phyloP scores from a whole-genome alignment of 352 stramenopile genomes.

The Pythium diclinum region DNA sequence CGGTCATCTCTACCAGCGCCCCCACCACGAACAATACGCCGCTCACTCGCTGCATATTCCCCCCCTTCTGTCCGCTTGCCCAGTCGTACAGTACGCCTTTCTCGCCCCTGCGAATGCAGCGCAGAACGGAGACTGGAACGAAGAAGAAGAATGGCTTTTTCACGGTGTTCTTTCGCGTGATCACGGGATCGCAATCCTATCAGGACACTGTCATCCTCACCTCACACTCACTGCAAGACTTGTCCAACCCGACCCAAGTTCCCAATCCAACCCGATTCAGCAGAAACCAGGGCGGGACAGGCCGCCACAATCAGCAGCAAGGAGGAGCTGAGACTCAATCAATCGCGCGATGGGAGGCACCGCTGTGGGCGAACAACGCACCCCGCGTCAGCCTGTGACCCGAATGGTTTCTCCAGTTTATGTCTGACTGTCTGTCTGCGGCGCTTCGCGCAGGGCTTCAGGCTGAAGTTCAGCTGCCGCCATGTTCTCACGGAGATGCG shows the following conservation, averaged over 20 bases:
- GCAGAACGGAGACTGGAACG: neutral
- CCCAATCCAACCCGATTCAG: neutral
- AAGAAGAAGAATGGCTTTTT: neutral
- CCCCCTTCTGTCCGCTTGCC: neutral
- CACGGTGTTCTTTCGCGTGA: neutral
- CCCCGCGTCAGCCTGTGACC: neutral
- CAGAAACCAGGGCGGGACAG: neutral
- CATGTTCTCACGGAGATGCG: constrained; percentile 3
- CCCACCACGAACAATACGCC: neutral
- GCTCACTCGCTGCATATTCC: neutral
- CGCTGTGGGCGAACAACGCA: neutral
- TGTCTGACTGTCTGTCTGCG: neutral
- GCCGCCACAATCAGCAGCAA: neutral
- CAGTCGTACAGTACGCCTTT: too few species aligned
- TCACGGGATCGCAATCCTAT: too few species aligned
- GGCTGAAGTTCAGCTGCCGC: neutral
- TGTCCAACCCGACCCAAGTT: neutral
- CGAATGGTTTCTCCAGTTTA: neutral
- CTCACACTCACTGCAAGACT: neutral
- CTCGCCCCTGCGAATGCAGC: neutral
- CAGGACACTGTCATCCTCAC: too few species aligned
- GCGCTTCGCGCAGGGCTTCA: neutral
- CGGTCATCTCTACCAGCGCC: neutral
- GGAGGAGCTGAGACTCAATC: neutral
- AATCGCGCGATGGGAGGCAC: neutral